Base-by-base conservation (phyloP, 371 early-diverging fungal genomes). In the Rhizopus stolonifer region DNA sequence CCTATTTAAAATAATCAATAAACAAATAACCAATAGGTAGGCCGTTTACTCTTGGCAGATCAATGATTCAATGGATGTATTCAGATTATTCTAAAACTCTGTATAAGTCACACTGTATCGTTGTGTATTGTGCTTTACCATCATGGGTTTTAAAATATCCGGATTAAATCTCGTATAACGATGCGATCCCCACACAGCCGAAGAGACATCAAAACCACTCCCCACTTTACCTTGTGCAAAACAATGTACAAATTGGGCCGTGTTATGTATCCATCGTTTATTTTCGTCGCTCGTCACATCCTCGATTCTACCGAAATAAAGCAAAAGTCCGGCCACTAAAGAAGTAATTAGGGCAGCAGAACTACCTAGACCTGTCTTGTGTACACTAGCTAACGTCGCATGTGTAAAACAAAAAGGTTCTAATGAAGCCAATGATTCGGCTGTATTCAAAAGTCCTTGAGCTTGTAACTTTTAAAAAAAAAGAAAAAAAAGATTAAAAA, bases 171-270 rank as follows among this genome's bases (percentile, higher is more conserved):
- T 75, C 9, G 78, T 76, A 61, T 98, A 96, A 4, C 80, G 67
- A 58, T 95, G 95, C 29, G 85, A 85, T 10, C 97, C 98, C 72
- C 79, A 93, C 1, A 92, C 88, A 2, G 97, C 98, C 14, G 93
- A 82, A 3, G 90, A 86, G 14, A 98, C 94, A 67, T 98, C 98
- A 61, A 98, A 98, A 4, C 98, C 98, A 33, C 88, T 88, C 2
- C 98, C 98, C 22, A 98, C 85, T 67, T 98, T 98, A 25, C 98
- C 98, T 64, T 98, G 98, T 15, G 97, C 97, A 31, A 88, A 71
- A 52, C 96, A 95, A 73, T 98, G 98, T n/a, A 86, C 81, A 45
- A 86, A 83, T 69, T 96, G 97, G 0, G 98, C 90, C 1, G 86
- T 52, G 49, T 91, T 91, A 70, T 96, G 95, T 8, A 93, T 43